Conservation (phyloP, 2,329 filamentous ascomycete species). For the Botrytis hyacinthi region DNA sequence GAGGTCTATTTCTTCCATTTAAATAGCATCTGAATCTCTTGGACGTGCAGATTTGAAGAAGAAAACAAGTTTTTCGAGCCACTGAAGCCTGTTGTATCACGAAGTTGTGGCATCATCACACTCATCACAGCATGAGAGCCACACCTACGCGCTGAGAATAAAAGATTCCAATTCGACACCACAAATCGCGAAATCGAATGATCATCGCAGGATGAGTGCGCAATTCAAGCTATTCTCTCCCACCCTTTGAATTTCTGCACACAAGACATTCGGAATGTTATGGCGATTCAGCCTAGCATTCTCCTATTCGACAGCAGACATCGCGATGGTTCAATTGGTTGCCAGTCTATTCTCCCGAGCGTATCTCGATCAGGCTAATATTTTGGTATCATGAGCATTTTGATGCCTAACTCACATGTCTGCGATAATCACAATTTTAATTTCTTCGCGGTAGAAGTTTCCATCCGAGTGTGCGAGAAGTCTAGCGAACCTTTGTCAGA, state of each 20-base stretch:
- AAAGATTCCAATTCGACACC: neutral
- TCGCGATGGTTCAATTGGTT: neutral
- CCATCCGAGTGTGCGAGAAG: neutral
- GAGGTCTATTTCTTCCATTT: neutral
- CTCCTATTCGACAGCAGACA: neutral
- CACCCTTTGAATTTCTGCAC: neutral
- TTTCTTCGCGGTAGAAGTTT: neutral
- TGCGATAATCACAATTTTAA: neutral
- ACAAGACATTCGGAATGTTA: neutral
- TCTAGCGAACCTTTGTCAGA: neutral
- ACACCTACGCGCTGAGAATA: neutral
- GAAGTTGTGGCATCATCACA: neutral
- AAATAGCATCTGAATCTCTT: neutral
- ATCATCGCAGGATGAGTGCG: neutral
- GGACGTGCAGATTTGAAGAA: neutral
- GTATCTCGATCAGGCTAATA: neutral
- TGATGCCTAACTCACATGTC: neutral
- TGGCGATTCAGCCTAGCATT: neutral
- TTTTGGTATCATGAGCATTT: neutral
- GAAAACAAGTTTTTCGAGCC: neutral
- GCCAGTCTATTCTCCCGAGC: neutral
- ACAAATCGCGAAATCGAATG: neutral
- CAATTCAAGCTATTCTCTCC: neutral
- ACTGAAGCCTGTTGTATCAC: neutral
- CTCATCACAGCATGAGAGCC: neutral